A percentile compares a stretch with the other conserved stretches of the same genome.
Conservation (phyloP, 805 yeast genomes). For the Cyberlindnera petersonii region DNA sequence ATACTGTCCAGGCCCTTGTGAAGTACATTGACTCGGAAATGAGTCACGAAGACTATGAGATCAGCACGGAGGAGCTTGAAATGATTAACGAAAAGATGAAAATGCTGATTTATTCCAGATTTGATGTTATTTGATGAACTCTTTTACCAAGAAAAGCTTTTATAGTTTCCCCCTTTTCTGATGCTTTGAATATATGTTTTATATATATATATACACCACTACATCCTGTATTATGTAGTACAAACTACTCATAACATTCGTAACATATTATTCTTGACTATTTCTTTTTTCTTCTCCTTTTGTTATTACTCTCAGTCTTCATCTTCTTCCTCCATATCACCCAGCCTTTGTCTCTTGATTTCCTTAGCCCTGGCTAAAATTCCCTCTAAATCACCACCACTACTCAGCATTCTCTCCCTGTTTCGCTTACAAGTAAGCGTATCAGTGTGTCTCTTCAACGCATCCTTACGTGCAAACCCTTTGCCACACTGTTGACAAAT, state of each 20-base stretch:
- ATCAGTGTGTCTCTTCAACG: slow-evolving; percentile 69
- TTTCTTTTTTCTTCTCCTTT: not conserved
- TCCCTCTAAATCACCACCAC: slow-evolving; percentile 35
- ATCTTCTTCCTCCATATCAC: slow-evolving; percentile 7
- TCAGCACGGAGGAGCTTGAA: slow-evolving; percentile 14
- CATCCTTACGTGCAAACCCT: slow-evolving; percentile 82
- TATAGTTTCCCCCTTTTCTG: no score
- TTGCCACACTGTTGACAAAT: slow-evolving; percentile 74
- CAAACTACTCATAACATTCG: no score
- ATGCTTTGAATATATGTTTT: not conserved
- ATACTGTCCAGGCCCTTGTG: slow-evolving; percentile 1
- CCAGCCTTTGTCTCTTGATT: slow-evolving; percentile 2
- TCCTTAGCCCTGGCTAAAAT: slow-evolving; percentile 27
- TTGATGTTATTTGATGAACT: slow-evolving; percentile 18
- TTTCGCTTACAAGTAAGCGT: slow-evolving; percentile 74
- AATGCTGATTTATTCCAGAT: slow-evolving; percentile 19
- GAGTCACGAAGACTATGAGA: slow-evolving; percentile 7
- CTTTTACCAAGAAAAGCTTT: no score
- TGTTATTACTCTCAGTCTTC: not conserved
- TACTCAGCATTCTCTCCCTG: slow-evolving; percentile 46
- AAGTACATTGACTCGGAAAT: slow-evolving; percentile 4
- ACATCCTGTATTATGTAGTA: no score
- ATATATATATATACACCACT: not conserved
- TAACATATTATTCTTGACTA: not conserved
- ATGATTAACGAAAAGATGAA: slow-evolving; percentile 23